Base-by-base conservation (phyloP, 805 yeast genomes). In the Osmozyma mogii region DNA sequence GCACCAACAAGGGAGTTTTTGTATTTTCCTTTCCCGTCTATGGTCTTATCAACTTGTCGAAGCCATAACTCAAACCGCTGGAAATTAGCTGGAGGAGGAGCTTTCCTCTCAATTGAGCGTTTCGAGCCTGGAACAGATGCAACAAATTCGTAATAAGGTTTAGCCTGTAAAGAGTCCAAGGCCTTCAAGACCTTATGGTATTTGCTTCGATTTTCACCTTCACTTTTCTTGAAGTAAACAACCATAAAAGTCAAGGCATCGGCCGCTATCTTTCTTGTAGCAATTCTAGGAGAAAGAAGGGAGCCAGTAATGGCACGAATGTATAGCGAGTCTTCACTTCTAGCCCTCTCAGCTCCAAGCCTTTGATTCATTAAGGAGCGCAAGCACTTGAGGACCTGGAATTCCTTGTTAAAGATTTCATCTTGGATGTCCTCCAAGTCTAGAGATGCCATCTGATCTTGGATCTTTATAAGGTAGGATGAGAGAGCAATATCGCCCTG, bases 1-100 rank as follows among this genome's bases (percentile, higher is more conserved):
- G 96, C 95, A 2, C 96, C 96, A 6, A 89, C 97, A 45, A 80
- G 54, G 1, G 96, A 84, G 8, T 96, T 95, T 70, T 83, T 68
- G 38, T 60, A 61, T 44, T 76, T 80, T 6, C 97, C 97, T 43
- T 88, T 70, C 3, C 96, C 96, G 33, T 77, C 84, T 25, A 85
- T 45, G 0, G 88, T 78, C 28, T 69, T 71, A 29, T 70, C 78
- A 3, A 84, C 78, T 9, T 75, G 58, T 28, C 61, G 56, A 25
- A 84, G 47, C 95, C 95, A 85, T 21, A 78, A 68, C 37, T 77
- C 82, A 42, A 80, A 75, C 23, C 80, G 54, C 40, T 61, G 71
- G 38, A 63, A 58, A 10, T 56, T 34, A 15, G 57, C 52, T 6
- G 52, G 56, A 1, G 47, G 43, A 1, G 63, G 68, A 3, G 61